A percentile compares a stretch with the other conserved stretches of the same genome.
phyloP scores from a whole-genome alignment of 83 land plant genomes.

The Picea engelmannii region DNA sequence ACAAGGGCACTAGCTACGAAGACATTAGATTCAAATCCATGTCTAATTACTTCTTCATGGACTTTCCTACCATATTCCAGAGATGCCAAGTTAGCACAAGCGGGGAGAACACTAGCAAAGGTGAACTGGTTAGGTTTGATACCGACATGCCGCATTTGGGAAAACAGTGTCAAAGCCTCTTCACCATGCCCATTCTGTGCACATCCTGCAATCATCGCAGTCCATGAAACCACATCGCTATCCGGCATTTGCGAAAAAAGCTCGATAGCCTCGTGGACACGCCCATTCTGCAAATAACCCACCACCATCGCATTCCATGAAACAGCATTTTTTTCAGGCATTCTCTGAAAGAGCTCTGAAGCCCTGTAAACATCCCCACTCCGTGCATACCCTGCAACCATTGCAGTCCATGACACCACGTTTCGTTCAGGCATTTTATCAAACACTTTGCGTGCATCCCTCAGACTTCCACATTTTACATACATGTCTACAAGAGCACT shows the following conservation, averaged over 20 bases:
- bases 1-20: slow-evolving; percentile 43
- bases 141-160: slow-evolving; percentile 17
- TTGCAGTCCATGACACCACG: slow-evolving; percentile 56
- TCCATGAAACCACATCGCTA: slow-evolving; percentile 44
- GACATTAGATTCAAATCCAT: slow-evolving; percentile 26
- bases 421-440: slow-evolving; percentile 36
- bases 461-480: slow-evolving; percentile 36
- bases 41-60: slow-evolving; percentile 30
- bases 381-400: slow-evolving; percentile 44
- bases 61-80: slow-evolving; percentile 36
- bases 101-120: slow-evolving; percentile 36
- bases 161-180: slow-evolving; percentile 23
- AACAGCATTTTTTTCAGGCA: slow-evolving; percentile 40
- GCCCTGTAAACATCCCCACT: slow-evolving; percentile 36
- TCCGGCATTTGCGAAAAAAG: slow-evolving; percentile 40
- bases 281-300: slow-evolving; percentile 47
- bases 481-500: slow-evolving; percentile 46
- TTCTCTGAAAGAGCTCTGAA: slow-evolving; percentile 32
- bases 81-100: slow-evolving; percentile 22
- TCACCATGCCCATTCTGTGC: slow-evolving; percentile 16
- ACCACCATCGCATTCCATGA: slow-evolving; percentile 67
- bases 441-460: slow-evolving; percentile 35
- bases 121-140: slow-evolving; percentile 37
- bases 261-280: slow-evolving; percentile 22
- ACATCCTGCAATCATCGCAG: slow-evolving; percentile 41